Conservation (phyloP, 2,329 filamentous ascomycete genomes). For the Stemphylium lycopersici region DNA sequence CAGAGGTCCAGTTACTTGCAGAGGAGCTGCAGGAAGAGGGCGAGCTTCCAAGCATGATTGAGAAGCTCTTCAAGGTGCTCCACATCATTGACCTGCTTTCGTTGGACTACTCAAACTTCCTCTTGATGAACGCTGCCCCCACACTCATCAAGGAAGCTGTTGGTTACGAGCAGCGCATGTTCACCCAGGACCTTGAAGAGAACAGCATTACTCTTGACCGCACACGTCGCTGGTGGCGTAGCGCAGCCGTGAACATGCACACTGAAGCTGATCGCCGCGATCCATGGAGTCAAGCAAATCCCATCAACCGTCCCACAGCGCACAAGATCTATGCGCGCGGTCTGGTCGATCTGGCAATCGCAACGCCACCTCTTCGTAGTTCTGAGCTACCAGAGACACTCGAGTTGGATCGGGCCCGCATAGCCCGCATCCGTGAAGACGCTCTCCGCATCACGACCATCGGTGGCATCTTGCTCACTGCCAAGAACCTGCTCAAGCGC, state of each 20-base stretch:
- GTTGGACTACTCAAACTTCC: constrained; percentile 82
- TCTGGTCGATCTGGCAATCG: constrained; percentile 76
- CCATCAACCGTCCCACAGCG: constrained; percentile 65
- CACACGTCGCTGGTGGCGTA: constrained; percentile 70
- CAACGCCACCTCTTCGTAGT: constrained; percentile 61
- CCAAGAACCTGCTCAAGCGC: constrained; percentile 82
- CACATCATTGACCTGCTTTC: constrained; percentile 78
- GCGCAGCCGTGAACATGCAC: constrained; percentile 67
- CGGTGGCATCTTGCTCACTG: constrained; percentile 76
- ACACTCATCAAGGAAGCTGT: constrained; percentile 73
- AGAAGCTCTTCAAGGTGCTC: constrained; percentile 76
- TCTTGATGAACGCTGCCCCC: constrained; percentile 73
- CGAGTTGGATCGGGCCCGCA: constrained; percentile 69
- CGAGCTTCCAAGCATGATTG: constrained; percentile 68
- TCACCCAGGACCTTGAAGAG: constrained; percentile 67
- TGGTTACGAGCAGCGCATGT: constrained; percentile 76
- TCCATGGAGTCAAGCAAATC: constrained; percentile 64
- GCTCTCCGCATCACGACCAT: constrained; percentile 72
- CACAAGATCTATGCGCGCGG: constrained; percentile 78
- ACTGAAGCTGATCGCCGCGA: constrained; percentile 72
- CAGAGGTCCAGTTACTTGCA: constrained; percentile 71
- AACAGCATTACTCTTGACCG: constrained; percentile 61
- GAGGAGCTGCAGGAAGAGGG: constrained; percentile 61
- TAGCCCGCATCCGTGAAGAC: constrained; percentile 62
- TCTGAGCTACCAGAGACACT: constrained; percentile 75